Evolutionary conservation across 306 rosid genomes (phyloP), one percentile per base, ranked within the genome.

Genomic region (Castanospermum australe): DNA sequence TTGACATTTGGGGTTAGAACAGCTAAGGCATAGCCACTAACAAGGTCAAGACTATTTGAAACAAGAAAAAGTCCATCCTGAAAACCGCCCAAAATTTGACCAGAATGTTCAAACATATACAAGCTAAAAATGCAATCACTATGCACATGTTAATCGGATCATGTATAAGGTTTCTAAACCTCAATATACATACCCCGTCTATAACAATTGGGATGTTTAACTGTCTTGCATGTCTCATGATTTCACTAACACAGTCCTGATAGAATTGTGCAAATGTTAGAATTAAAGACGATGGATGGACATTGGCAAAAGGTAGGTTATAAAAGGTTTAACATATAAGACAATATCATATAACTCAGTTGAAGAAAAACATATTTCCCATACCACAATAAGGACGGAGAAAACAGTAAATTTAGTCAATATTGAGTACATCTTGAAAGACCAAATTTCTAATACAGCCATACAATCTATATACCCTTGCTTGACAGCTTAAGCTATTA

Each of bases 21-120:
- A 74, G 92, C 96, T 77, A 92, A 84, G 82, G 85, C 84, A 84
- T 94, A 94, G 52, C 92, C 93, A 74, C 87, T 86, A 66, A 94
- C 92, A 81, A 94, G 94, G 83, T 92, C 91, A 67, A 92, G 82
- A 82, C 63, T 80, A 80, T 89, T 81, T 52, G 98, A 87, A 65
- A 92, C 92, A 71, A 94, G 97, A 84, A 92, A 94, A 79, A 94
- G 92, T 59, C 94, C 98, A 75, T 94, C 98, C 94, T 94, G 89
- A 79, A 76, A 81, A 83, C 67, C 66, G 21, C 73, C 47, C 35
- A 74, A 65, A 36, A 8, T n/a, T 28, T 81, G 66, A 54, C 17
- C 20, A 65, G 25, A 60, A 28, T 42, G 67, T 12, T 47, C 57
- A 75, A 39, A 71, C 64, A 52, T 71, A 14, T 24, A 70, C 45